Percentiles rank a stretch among this genome's conserved stretches.
Conservation (phyloP, 2,329 filamentous ascomycete genomes). For the Microcyclospora pomicola region DNA sequence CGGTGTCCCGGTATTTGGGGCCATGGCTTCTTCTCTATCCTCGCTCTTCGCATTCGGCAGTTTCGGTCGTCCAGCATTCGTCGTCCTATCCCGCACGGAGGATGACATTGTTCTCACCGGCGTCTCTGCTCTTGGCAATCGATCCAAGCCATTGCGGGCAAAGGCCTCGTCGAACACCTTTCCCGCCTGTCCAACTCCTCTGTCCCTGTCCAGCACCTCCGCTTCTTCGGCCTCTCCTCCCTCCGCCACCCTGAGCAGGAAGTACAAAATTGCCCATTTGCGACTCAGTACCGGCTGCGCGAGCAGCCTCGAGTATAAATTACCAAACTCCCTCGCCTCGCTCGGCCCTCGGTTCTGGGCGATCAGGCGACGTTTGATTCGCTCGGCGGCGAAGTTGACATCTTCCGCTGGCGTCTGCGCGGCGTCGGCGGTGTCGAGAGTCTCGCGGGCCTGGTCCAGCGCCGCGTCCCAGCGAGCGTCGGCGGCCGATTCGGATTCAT, state of each 20-base stretch:
- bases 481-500: slow-evolving; percentile 52
- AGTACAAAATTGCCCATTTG: slow-evolving; percentile 93
- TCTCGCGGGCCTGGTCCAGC: slow-evolving; percentile 36
- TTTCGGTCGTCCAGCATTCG: slow-evolving; percentile 10
- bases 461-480: slow-evolving; percentile 56
- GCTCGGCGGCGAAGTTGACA: slow-evolving; percentile 80
- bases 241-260: slow-evolving; percentile 73
- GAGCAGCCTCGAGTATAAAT: slow-evolving; percentile 76
- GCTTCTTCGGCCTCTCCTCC: slow-evolving; percentile 1
- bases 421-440: slow-evolving; percentile 27
- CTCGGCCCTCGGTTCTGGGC: slow-evolving; percentile 59
- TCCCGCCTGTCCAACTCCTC: slow-evolving; percentile 8
- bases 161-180: slow-evolving; percentile 33
- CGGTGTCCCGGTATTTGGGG: slow-evolving; percentile 1
- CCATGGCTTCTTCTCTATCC: slow-evolving; percentile 2
- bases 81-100: slow-evolving; percentile 10
- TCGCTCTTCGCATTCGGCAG: slow-evolving; percentile 2
- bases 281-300: slow-evolving; percentile 85
- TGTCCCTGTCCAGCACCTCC: slow-evolving; percentile 3
- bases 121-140: slow-evolving; percentile 20
- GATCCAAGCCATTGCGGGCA: slow-evolving; percentile 30
- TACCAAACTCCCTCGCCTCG: slow-evolving; percentile 72
- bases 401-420: slow-evolving; percentile 50
- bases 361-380: slow-evolving; percentile 80
- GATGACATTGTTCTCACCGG: slow-evolving; percentile 13